Evolutionary conservation across 108 stramenopile genomes (phyloP).

Genomic region (Fistulifera solaris): DNA sequence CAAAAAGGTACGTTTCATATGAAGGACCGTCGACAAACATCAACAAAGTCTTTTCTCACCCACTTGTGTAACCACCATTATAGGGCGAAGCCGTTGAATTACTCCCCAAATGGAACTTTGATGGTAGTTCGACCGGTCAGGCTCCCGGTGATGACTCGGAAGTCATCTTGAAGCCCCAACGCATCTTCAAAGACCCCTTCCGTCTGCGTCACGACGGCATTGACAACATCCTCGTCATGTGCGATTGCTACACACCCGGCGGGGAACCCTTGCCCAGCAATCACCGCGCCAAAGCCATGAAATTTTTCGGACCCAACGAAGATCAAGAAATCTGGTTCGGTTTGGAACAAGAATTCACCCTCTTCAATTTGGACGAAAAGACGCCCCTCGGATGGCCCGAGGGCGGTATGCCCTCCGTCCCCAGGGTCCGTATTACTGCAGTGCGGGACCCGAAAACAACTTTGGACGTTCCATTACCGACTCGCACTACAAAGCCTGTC

Average conservation of each 20-base stretch:
- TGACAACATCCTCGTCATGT: slow-evolving; percentile 92
- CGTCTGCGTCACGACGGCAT: slow-evolving; percentile 70
- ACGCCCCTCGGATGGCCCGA: slow-evolving; percentile 96
- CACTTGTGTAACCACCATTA: too few species aligned
- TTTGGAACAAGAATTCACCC: slow-evolving; percentile 97
- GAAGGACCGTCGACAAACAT: neutral
- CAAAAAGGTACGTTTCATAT: slow-evolving; percentile 20
- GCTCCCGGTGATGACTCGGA: slow-evolving; percentile 96
- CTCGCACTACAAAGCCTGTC: slow-evolving; percentile 91
- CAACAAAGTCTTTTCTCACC: slow-evolving; percentile 1
- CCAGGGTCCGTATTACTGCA: slow-evolving; percentile 98
- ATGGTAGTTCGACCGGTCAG: slow-evolving; percentile 91
- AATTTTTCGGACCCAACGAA: slow-evolving; percentile 60
- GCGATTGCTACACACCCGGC: slow-evolving; percentile 89
- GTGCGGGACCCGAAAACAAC: slow-evolving; percentile 87
- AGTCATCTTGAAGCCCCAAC: slow-evolving; percentile 79
- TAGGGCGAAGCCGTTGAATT: slow-evolving; percentile 33
- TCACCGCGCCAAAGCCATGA: slow-evolving; percentile 75
- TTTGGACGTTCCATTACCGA: slow-evolving; percentile 92
- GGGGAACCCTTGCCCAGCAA: slow-evolving; percentile 83
- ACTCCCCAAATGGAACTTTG: slow-evolving; percentile 95
- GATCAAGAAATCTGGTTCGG: slow-evolving; percentile 88
- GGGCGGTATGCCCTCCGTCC: slow-evolving; percentile 77
- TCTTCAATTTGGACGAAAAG: slow-evolving; percentile 87
- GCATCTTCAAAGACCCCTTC: slow-evolving; percentile 93